These are phyloP conservation scores for Boletus tomentosulus DNA, from an alignment of 768 basidiomycete species.

Conservation along the genomic window DNA sequence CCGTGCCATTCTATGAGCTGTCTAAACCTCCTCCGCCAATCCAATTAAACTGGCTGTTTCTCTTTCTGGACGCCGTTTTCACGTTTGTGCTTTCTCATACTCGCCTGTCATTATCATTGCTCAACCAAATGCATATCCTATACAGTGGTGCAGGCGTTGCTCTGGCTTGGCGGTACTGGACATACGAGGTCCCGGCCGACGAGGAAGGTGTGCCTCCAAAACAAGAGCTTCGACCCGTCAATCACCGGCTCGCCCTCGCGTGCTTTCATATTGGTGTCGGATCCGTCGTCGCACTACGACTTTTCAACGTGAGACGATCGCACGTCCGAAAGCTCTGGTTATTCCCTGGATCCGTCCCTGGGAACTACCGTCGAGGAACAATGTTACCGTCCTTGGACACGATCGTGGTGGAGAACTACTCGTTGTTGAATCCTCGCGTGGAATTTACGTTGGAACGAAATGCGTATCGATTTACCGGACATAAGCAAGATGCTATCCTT, in stretches of 20 bases:
- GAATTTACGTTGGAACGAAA: slow-evolving; percentile 25
- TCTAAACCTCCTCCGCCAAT: slow-evolving; percentile 15
- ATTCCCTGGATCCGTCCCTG: slow-evolving; percentile 23
- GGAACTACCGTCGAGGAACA: slow-evolving; percentile 17
- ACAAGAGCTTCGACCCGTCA: slow-evolving; percentile 27
- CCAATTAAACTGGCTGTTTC: slow-evolving; percentile 26
- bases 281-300: slow-evolving; percentile 24
- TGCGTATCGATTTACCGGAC: slow-evolving; percentile 18
- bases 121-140: not conserved
- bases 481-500: slow-evolving; percentile 20
- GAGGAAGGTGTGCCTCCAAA: slow-evolving; percentile 11
- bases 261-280: slow-evolving; percentile 28
- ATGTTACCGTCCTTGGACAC: slow-evolving; percentile 23
- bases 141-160: slow-evolving; percentile 24
- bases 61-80: slow-evolving; percentile 27
- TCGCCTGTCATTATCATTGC: not conserved
- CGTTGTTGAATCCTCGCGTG: slow-evolving; percentile 14
- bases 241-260: slow-evolving; percentile 28
- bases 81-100: slow-evolving; percentile 19
- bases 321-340: slow-evolving; percentile 32
- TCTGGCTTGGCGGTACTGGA: slow-evolving; percentile 28
- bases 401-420: slow-evolving; percentile 23
- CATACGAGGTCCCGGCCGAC: slow-evolving; percentile 14
- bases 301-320: slow-evolving; percentile 25
- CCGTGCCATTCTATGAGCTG: slow-evolving; percentile 26